Conservation (phyloP, 345 rosid genomes). For the Mallotus nudiflorus region DNA sequence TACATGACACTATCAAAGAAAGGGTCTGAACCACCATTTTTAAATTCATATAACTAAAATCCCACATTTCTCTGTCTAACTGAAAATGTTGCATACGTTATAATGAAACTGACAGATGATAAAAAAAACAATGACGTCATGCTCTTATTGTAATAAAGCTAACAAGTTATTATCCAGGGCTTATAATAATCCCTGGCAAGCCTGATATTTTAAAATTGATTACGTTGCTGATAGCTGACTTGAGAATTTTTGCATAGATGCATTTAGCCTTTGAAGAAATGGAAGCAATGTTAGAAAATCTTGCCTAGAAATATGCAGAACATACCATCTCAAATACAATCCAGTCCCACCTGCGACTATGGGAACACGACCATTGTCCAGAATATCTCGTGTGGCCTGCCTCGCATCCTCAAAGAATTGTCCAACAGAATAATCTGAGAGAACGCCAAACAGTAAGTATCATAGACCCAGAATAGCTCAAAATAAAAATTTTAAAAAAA, state of each 20-base stretch:
- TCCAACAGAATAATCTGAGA: conserved; percentile 88
- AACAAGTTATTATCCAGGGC: neutral
- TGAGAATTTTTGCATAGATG: neutral
- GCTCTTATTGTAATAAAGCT: neutral
- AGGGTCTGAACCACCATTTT: neutral
- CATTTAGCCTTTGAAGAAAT: neutral
- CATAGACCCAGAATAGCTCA: neutral
- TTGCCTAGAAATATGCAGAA: conserved; percentile 1
- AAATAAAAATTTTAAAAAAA: neutral
- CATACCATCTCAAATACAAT: conserved; percentile 85
- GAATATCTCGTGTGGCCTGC: conserved; percentile 64
- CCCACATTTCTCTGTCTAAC: neutral
- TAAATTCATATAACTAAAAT: neutral
- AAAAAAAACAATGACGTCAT: neutral
- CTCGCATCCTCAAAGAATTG: conserved; percentile 72
- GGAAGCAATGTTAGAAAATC: neutral
- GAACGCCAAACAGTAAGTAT: neutral
- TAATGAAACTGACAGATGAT: neutral
- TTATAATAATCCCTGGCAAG: neutral
- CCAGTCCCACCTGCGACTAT: conserved; percentile 94
- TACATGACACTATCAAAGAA: conserved; percentile 1
- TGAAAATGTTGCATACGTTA: neutral
- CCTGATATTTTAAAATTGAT: neutral
- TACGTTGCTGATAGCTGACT: neutral
- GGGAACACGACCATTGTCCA: conserved; percentile 61